Evolutionary conservation across 176 grass and related monocot genomes (phyloP).

Genomic region (Poa pratensis): DNA sequence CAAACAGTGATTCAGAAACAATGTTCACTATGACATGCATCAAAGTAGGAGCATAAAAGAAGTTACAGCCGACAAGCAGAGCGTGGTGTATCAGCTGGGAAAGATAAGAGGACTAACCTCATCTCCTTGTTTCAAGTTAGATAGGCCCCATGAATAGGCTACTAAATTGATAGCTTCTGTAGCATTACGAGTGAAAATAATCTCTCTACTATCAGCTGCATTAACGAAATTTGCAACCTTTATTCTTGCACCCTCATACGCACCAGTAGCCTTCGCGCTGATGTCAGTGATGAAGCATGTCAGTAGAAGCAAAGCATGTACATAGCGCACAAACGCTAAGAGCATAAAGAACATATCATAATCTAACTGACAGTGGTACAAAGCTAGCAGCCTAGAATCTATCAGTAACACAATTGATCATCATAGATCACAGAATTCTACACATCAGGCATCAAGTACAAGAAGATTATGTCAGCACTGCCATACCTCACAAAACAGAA

Average conservation of each 20-base stretch:
- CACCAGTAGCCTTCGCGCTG: slow-evolving; percentile 86
- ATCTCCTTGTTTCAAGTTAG: slow-evolving; percentile 81
- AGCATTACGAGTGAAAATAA: slow-evolving; percentile 94
- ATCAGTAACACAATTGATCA: background rate
- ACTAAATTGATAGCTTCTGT: slow-evolving; percentile 98
- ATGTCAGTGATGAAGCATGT: slow-evolving; percentile 32
- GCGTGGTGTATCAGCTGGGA: slow-evolving; percentile 10
- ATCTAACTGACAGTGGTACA: background rate
- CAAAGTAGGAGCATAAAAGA: background rate
- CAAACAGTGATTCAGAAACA: background rate
- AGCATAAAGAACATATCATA: slow-evolving; percentile 13
- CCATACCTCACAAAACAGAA: slow-evolving; percentile 1
- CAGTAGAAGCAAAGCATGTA: background rate
- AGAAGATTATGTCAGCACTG: background rate
- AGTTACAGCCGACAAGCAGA: background rate
- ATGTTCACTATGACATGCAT: background rate
- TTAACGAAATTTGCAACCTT: slow-evolving; percentile 95
- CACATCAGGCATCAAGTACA: slow-evolving; percentile 1
- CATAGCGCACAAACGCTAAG: background rate
- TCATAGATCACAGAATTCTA: slow-evolving; percentile 12
- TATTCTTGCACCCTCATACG: slow-evolving; percentile 88
- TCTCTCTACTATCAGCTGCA: slow-evolving; percentile 78
- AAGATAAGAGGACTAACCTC: slow-evolving; percentile 53
- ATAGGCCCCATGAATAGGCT: slow-evolving; percentile 89
- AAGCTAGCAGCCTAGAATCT: background rate